These are phyloP conservation scores for Multifurca ochricompacta DNA, from an alignment of 768 basidiomycete genomes.

Conservation along the genomic window DNA sequence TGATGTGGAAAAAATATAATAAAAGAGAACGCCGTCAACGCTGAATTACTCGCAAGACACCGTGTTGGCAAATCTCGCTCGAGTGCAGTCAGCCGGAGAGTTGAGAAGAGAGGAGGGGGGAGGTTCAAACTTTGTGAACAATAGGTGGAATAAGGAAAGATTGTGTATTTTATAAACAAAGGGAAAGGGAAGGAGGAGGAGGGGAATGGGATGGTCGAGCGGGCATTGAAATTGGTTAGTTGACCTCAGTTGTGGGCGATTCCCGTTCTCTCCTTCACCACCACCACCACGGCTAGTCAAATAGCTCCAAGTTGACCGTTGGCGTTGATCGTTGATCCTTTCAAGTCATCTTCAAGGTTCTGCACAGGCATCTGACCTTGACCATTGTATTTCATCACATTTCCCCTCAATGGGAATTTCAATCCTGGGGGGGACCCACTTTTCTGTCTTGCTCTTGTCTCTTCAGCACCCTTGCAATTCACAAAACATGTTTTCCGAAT, in stretches of 20 bases:
- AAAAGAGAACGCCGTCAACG: too few species aligned
- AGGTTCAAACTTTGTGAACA: too few species aligned
- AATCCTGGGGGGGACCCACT: not conserved
- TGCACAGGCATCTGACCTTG: not conserved
- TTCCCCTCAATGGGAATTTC: not conserved
- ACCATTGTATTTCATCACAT: not conserved
- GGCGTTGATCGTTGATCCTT: too few species aligned
- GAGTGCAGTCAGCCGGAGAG: too few species aligned
- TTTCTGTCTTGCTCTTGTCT: conserved; percentile 4
- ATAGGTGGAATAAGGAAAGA: too few species aligned
- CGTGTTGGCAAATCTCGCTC: too few species aligned
- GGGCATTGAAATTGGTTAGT: conserved; percentile 4
- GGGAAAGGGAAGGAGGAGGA: not conserved
- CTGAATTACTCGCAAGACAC: too few species aligned
- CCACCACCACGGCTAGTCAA: too few species aligned
- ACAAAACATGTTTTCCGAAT: not conserved
- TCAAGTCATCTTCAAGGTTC: not conserved
- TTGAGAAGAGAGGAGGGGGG: too few species aligned
- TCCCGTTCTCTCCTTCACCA: not conserved
- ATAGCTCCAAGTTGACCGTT: too few species aligned
- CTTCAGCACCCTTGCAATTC: not conserved
- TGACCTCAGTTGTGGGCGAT: not conserved
- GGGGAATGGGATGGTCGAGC: not conserved
- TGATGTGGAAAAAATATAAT: too few species aligned
- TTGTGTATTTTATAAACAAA: too few species aligned